Evolutionary conservation across 768 basidiomycete genomes (phyloP).

Genomic region (Pholiota molesta): DNA sequence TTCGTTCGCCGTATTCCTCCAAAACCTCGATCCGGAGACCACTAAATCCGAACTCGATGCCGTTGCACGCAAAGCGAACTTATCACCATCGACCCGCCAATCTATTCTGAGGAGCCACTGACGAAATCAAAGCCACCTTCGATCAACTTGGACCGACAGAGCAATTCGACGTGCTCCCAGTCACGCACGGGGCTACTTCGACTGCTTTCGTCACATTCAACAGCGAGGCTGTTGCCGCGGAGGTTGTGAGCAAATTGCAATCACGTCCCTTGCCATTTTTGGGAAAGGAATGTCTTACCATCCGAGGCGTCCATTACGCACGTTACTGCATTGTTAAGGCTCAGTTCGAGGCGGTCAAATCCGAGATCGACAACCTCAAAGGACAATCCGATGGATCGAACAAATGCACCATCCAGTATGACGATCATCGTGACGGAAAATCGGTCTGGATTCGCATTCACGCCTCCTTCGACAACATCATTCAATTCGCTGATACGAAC

Average conservation of each 20-base stretch:
- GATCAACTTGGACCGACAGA: constrained; percentile 39
- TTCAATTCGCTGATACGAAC: constrained; percentile 39
- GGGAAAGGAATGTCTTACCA: constrained; percentile 35
- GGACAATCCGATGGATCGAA: constrained; percentile 19
- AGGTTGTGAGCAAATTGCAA: constrained; percentile 32
- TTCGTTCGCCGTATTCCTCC: constrained; percentile 45
- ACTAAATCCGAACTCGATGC: constrained; percentile 34
- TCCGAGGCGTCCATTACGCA: constrained; percentile 43
- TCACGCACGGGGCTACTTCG: constrained; percentile 34
- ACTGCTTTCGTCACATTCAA: constrained; percentile 47
- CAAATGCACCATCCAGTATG: constrained; percentile 38
- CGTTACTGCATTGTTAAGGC: constrained; percentile 38
- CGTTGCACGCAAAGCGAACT: constrained; percentile 32
- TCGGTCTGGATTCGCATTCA: constrained; percentile 41
- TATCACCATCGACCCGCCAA: constrained; percentile 34
- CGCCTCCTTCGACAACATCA: constrained; percentile 32
- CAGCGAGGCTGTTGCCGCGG: constrained; percentile 34
- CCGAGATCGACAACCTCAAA: constrained; percentile 37
- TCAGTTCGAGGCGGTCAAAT: constrained; percentile 37
- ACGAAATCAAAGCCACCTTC: constrained; percentile 38
- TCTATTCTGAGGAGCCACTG: constrained; percentile 36
- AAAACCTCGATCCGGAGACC: constrained; percentile 40
- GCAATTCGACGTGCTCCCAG: constrained; percentile 40
- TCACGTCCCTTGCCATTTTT: constrained; percentile 37
- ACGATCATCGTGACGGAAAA: constrained; percentile 21